phyloP scores from a whole-genome alignment of 1,284 basidiomycete genomes.

The Sporisorium reilianum region DNA sequence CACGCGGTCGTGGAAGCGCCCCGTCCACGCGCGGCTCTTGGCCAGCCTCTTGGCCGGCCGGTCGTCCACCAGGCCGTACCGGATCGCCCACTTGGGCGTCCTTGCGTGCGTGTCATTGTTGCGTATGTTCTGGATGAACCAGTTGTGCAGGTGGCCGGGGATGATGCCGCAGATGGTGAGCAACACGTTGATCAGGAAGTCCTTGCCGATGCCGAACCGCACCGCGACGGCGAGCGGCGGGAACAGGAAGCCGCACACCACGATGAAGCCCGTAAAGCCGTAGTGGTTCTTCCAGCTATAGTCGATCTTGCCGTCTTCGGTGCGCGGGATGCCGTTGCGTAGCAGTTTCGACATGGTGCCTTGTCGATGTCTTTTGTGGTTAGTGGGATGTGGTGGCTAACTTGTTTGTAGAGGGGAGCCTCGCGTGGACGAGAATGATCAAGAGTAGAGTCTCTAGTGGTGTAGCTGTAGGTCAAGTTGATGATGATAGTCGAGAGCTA shows the following conservation, averaged over 20 bases:
- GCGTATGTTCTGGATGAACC: conserved; percentile 56
- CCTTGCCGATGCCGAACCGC: conserved; percentile 89
- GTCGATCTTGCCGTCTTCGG: conserved; percentile 54
- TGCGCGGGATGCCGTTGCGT: conserved; percentile 49
- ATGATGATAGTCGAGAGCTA: background rate
- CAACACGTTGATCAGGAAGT: conserved; percentile 92
- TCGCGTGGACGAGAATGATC: too few relatives aligned
- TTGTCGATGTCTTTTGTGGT: background rate
- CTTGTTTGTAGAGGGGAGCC: too few relatives aligned
- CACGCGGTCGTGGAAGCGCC: conserved; percentile 46
- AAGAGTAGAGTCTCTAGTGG: background rate
- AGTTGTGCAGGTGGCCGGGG: conserved; percentile 71
- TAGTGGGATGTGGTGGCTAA: too few relatives aligned
- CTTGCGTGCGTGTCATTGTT: conserved; percentile 57
- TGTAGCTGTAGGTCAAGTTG: background rate
- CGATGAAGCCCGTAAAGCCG: conserved; percentile 56
- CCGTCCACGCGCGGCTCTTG: conserved; percentile 54
- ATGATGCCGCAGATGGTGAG: conserved; percentile 82
- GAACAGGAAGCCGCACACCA: conserved; percentile 61
- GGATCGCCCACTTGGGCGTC: conserved; percentile 60
- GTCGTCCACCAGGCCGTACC: conserved; percentile 60
- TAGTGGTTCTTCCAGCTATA: conserved; percentile 56
- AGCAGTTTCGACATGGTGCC: conserved; percentile 40
- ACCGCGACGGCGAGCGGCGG: conserved; percentile 81
- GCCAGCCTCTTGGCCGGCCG: conserved; percentile 23